Base-by-base conservation (phyloP, 2,329 filamentous ascomycete genomes). In the Laburnicola sp. region DNA sequence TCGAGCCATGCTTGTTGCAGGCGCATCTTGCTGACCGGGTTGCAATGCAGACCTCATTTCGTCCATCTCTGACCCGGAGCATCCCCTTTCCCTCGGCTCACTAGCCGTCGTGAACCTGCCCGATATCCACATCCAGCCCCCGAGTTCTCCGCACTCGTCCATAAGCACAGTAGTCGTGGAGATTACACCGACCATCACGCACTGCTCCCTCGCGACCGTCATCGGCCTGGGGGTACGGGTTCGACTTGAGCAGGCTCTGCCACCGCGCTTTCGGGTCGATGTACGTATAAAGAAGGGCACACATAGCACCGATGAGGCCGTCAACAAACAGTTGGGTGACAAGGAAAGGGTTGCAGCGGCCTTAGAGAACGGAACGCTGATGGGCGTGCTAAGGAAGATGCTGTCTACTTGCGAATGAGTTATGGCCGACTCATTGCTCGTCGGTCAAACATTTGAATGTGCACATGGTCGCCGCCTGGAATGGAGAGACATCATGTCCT, bases 291-390 rank as follows among this genome's bases (percentile, higher is more conserved):
- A 97, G 74, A 88, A 96, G 74, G 93, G 92, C 56, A 94, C 91
- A n/a, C 94, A 97, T 72, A 90, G 86, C 59, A 95, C 95, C 54
- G 93, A 91, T 39, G 91, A 96, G 57, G 91, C 96, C 71, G 91
- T 97, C 45, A 97, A 96, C 76, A 97, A 97, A 79, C 94, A 99
- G 75, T 78, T 99, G 37, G 89, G 86, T 30, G 94, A 99, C 76
- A 99, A 97, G 79, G 94, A 99, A 77, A 82, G 94, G 54, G 94
- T 99, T 38, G 92, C 93, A 1, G 94, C 94, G 7, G 94, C 94
- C 5, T 78, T 97, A 63, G 94, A 97, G 75, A 99, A 99, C 70
- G 89, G 89, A 50, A 95, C 89, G 1, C 77, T 99, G 53, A 91
- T 90, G 79, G 86, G 86, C 35, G 89, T 97, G 28, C 80, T 99